A percentile compares a stretch with the other conserved stretches of the same genome.
Conservation (phyloP, 73 alveolate genomes). For the Paramecium bursaria region DNA sequence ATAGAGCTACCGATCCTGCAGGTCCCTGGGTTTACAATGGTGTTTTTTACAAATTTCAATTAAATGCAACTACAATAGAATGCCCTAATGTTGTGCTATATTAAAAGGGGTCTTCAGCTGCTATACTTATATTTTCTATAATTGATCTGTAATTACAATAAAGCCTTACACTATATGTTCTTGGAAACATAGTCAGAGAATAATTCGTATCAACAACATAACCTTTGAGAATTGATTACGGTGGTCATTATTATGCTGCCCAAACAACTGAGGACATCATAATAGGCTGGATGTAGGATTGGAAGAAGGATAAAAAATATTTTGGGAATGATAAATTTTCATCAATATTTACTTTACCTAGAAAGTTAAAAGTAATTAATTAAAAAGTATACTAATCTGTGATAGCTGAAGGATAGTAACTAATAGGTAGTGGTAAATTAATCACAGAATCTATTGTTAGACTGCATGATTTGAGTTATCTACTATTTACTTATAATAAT, state of each 20-base stretch:
- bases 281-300: neutral
- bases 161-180: neutral
- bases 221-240: neutral
- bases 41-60: too few relatives aligned
- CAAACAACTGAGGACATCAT: neutral
- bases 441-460: too few relatives aligned
- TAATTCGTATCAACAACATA: neutral
- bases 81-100: neutral
- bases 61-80: neutral
- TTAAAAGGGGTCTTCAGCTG: neutral
- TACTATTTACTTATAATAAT: too few relatives aligned
- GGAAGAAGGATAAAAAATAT: neutral
- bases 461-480: too few relatives aligned
- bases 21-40: neutral
- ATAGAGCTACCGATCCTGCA: neutral
- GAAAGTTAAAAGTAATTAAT: neutral
- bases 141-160: neutral
- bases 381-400: neutral
- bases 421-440: too few relatives aligned
- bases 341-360: neutral
- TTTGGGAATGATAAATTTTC: neutral
- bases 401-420: neutral
- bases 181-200: neutral
- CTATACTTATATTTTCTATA: neutral
- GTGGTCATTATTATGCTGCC: neutral